Evolutionary conservation across 164 flowering plant genomes (phyloP).

Genomic region (Houttuynia cordata): DNA sequence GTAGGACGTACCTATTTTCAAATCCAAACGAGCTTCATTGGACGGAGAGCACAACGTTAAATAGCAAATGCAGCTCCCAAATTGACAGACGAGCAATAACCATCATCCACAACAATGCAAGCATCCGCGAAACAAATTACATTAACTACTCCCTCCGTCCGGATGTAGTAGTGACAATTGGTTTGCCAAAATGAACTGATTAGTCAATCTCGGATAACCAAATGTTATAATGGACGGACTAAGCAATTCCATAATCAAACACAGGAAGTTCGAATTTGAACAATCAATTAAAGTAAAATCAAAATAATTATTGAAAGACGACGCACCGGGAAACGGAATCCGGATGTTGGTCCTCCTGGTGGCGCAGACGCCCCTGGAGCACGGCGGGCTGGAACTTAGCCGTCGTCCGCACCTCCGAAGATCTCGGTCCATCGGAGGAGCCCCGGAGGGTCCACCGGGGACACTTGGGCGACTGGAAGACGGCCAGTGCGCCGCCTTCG

Average conservation of each 20-base stretch:
- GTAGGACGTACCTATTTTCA: too few relatives aligned
- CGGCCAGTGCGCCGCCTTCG: too few relatives aligned
- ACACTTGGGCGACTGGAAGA: too few relatives aligned
- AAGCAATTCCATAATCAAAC: background rate
- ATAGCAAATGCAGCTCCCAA: too few relatives aligned
- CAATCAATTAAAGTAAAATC: background rate
- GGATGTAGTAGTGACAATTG: too few relatives aligned
- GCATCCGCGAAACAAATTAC: background rate
- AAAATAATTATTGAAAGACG: background rate
- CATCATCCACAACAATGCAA: background rate
- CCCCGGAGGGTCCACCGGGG: conserved; percentile 8
- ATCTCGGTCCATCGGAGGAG: conserved; percentile 18
- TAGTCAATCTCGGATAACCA: too few relatives aligned
- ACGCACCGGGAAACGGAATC: conserved; percentile 78
- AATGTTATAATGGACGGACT: too few relatives aligned
- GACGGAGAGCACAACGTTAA: too few relatives aligned
- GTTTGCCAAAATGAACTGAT: too few relatives aligned
- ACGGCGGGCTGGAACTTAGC: conserved; percentile 49
- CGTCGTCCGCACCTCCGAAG: conserved; percentile 14
- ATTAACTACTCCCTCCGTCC: background rate
- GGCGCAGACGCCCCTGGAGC: conserved; percentile 57
- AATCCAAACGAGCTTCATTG: too few relatives aligned
- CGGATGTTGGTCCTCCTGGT: conserved; percentile 49
- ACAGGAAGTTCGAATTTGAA: background rate
- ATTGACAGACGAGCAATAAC: too few relatives aligned